Evolutionary conservation across 345 rosid species (phyloP), one percentile per base, ranked within the genome.

Genomic region (Moricandia moricandioides): DNA sequence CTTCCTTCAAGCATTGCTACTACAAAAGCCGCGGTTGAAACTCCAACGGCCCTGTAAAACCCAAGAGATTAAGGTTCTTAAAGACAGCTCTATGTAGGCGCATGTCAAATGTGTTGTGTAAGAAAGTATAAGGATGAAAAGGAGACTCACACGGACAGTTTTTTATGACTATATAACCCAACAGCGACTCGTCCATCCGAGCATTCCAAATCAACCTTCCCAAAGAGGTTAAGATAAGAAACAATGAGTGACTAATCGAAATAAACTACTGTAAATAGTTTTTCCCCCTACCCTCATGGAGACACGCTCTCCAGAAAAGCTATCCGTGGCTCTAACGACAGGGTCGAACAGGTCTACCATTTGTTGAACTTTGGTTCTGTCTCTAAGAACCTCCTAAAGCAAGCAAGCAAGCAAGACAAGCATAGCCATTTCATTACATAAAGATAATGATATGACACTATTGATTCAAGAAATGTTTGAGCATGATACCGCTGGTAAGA

Each of bases 1-100:
- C 85, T 90, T 62, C 99, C 99, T 82, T 94, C 97, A 14, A 94
- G 97, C 67, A 94, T 76, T 60, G 97, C 91, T 21, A 89, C 67
- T 58, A 64, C 96, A 79, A 91, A 94, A 57, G 96, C 93, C 45
- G 99, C 91, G 8, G 72, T 67, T 11, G 99, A 76, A 24, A 47
- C 80, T 64, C 99, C 97, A 60, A 91, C 99, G 0, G 88, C 84
- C 70, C 97, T 95, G 85, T 78, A 78, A 83, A 83, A 67, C 47
- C 16, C 24, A 67, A 54, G 26, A 73, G 13, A 62, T 5, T 4
- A 45, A 3, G 5, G 18, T 69, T 62, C 26, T 27, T 13, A 54
- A 27, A 40, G 37, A 45, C 8, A 57, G 40, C 55, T 30, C 30
- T 57, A 34, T 16, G 14, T 2, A 31, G 14, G 40, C 6, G 26